Percentiles rank a stretch among this genome's conserved stretches.
phyloP scores from a whole-genome alignment of 2,329 filamentous ascomycete species.

The Venturiaceae sp. region DNA sequence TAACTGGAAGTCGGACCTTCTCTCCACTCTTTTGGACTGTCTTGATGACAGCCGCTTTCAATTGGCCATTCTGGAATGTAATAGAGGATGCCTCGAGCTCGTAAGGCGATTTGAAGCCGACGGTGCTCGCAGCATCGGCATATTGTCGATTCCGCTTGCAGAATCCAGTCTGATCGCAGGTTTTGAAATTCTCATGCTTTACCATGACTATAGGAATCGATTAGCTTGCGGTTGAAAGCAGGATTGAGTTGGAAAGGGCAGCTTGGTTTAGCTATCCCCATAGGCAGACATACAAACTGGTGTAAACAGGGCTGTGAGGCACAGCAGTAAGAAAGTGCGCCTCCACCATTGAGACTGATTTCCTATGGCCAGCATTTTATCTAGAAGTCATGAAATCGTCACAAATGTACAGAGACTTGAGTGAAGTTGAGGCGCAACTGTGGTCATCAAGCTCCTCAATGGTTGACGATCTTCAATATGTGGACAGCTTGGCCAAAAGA shows the following conservation, averaged over 20 bases:
- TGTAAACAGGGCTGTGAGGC: not conserved
- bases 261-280: not conserved
- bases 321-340: not conserved
- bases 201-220: constrained; percentile 53
- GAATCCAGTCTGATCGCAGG: constrained; percentile 90
- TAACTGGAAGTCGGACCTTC: constrained; percentile 70
- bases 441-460: not conserved
- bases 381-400: not conserved
- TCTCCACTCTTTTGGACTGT: constrained; percentile 55
- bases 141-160: constrained; percentile 90
- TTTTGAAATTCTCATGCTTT: constrained; percentile 97
- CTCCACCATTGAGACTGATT: not conserved
- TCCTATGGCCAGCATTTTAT: not conserved
- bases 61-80: constrained; percentile 66
- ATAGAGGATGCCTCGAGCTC: constrained; percentile 61
- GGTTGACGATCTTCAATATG: not conserved
- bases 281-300: not conserved
- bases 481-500: not conserved
- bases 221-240: not conserved
- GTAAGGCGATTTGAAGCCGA: constrained; percentile 74
- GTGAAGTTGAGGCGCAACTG: no score
- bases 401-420: not conserved
- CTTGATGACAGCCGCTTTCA: constrained; percentile 77
- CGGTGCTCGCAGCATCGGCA: constrained; percentile 63
- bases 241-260: not conserved